These are phyloP conservation scores for Aspergillus ellipticus DNA, from an alignment of 495 filamentous ascomycete species.

Conservation along the genomic window DNA sequence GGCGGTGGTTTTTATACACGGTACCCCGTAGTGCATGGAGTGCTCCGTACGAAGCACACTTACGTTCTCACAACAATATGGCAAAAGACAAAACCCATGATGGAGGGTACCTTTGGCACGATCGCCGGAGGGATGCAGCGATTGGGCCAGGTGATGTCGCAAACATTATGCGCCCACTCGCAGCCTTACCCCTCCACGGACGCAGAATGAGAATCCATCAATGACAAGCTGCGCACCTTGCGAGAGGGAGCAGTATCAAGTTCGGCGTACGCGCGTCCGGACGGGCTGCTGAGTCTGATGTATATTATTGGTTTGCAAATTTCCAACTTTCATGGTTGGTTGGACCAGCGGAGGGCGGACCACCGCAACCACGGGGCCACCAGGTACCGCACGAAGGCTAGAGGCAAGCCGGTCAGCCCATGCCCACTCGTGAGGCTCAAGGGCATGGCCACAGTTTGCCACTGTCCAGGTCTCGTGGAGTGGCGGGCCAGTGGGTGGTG, in stretches of 20 bases:
- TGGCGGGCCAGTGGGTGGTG: too few species aligned
- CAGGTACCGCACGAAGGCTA: conserved; percentile 1
- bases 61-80: not conserved
- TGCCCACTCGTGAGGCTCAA: conserved; percentile 3
- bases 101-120: not conserved
- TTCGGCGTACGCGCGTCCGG: conserved; percentile 6
- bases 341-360: conserved; percentile 9
- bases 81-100: not conserved
- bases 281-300: not conserved
- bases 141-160: not conserved
- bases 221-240: not conserved
- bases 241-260: not conserved
- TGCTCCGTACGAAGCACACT: not conserved
- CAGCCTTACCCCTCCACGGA: not conserved
- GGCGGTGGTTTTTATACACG: too few species aligned
- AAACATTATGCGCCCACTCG: not conserved
- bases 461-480: not conserved
- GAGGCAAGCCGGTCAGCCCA: conserved; percentile 4
- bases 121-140: too few species aligned
- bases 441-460: not conserved
- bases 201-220: conserved; percentile 1
- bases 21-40: too few species aligned
- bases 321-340: not conserved
- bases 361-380: conserved; percentile 5
- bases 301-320: not conserved